Evolutionary conservation across 2,329 filamentous ascomycete species (phyloP).

Genomic region (Sarocladium brachiariae): DNA sequence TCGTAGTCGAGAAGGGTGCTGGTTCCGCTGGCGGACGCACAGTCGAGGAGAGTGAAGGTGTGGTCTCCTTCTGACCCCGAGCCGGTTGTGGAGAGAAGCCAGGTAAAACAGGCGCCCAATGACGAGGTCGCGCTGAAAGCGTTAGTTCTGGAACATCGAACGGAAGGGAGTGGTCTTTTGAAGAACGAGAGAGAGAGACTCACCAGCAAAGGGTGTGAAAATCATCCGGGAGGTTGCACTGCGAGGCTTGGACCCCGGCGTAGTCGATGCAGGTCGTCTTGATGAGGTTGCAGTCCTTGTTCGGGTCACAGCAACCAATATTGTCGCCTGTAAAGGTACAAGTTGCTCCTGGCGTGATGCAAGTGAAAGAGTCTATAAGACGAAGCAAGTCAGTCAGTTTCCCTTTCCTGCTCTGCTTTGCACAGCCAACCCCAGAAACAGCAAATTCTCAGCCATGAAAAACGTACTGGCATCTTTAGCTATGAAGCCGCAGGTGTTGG

Average conservation of each 20-base stretch:
- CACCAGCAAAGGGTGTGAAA: constrained; percentile 31
- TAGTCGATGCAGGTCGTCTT: constrained; percentile 28
- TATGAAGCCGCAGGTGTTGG: constrained; percentile 26
- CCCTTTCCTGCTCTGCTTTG: no score
- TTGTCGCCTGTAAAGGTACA: constrained; percentile 20
- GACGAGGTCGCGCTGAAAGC: constrained; percentile 13
- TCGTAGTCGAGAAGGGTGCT: constrained; percentile 24
- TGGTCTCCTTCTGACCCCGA: constrained; percentile 12
- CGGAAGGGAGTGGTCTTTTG: constrained; percentile 9
- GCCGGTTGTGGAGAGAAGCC: constrained; percentile 19
- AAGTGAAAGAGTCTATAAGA: constrained; percentile 25
- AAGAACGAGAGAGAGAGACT: constrained; percentile 8
- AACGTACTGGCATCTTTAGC: constrained; percentile 22
- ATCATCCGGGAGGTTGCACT: constrained; percentile 21
- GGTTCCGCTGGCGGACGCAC: constrained; percentile 18
- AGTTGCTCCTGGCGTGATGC: constrained; percentile 19
- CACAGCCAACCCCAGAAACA: no score
- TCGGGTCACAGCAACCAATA: constrained; percentile 26
- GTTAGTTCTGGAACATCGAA: background rate
- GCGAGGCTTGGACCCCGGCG: constrained; percentile 16
- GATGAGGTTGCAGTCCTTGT: constrained; percentile 21
- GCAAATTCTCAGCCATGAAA: no score
- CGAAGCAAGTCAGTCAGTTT: no score
- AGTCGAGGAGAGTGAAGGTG: constrained; percentile 22
- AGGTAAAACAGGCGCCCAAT: constrained; percentile 22